phyloP scores from a whole-genome alignment of 2,329 filamentous ascomycete species.

The Sporothrix brunneoviolacea region DNA sequence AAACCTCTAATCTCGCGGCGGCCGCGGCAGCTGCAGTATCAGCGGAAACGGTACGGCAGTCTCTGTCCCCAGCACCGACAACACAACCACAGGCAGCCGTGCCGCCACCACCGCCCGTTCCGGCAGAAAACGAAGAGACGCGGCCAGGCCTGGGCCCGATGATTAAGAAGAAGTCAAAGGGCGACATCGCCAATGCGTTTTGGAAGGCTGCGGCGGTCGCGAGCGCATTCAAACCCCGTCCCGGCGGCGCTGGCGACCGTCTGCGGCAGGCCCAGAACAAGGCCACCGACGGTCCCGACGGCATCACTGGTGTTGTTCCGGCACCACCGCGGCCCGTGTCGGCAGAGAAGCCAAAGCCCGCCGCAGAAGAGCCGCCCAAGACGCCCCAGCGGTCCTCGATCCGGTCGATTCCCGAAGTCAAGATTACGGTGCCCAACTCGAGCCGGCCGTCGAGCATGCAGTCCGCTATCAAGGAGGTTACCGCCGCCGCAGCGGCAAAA shows the following conservation, averaged over 20 bases:
- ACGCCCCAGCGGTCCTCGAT: slow-evolving; percentile 31
- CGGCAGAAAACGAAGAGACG: slow-evolving; percentile 28
- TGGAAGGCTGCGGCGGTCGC: slow-evolving; percentile 74
- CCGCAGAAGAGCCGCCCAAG: slow-evolving; percentile 28
- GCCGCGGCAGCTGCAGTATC: neutral
- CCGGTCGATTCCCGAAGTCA: slow-evolving; percentile 52
- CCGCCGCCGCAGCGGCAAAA: neutral
- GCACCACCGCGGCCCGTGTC: slow-evolving; percentile 55
- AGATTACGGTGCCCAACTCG: slow-evolving; percentile 45
- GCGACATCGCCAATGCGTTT: slow-evolving; percentile 68
- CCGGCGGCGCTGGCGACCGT: slow-evolving; percentile 78
- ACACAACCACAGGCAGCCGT: slow-evolving; percentile 16
- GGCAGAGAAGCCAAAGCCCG: slow-evolving; percentile 29
- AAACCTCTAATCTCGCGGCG: neutral
- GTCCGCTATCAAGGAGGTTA: slow-evolving; percentile 28
- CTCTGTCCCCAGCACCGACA: neutral
- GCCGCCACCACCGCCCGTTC: slow-evolving; percentile 9
- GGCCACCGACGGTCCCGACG: slow-evolving; percentile 69
- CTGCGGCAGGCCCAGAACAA: slow-evolving; percentile 55
- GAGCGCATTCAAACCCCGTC: slow-evolving; percentile 73
- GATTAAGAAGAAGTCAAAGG: slow-evolving; percentile 70
- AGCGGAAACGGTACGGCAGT: neutral
- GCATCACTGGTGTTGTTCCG: slow-evolving; percentile 81
- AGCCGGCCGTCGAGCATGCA: slow-evolving; percentile 36
- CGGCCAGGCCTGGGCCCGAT: slow-evolving; percentile 83